Evolutionary conservation across 768 basidiomycete species (phyloP), one percentile per base, ranked within the genome.

Genomic region (Cyclocybe cylindracea): DNA sequence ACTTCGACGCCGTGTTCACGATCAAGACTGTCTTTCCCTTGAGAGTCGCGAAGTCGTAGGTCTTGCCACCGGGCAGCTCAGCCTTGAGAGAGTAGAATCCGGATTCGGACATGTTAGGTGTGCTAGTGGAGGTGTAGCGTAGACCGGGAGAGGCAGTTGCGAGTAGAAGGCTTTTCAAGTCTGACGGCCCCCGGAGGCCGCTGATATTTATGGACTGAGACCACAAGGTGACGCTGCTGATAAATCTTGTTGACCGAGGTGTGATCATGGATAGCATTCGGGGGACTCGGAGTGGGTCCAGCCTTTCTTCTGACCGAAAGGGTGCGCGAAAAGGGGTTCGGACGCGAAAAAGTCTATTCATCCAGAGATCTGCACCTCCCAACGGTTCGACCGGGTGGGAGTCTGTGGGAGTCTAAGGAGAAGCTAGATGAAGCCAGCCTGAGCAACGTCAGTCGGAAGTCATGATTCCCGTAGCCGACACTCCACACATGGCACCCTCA

Each of bases 11-110:
- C 46, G 80, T 78, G 62, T 92, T 93, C 47, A 91, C 89, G 51
- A 93, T 74, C 37, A 92, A 76, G 36, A 90, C 87, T 13, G 85
- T 82, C 67, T 89, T 91, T 38, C 87, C 90, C 64, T 85, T 85
- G 56, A 92, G 69, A 49, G 89, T 73, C 6, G 78, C 75, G 58
- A 92, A 91, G 54, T 84, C 78, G 51, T 76, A 87, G 7, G 68
- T 64, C 55, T 83, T 72, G 29, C 74, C 78, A 35, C 72, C 72
- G 1, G 87, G 86, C 29, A 79, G 70, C 36, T 83, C 81, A 14
- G 86, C 83, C 61, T 87, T 86, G 61, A 91, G 77, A 43, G 78
- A 77, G 67, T 91, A 82, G 70, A 91, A 91, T 10, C 72, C 63
- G 18, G 75, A 60, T 49, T 63, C 66, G 50, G 74, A 69, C 70